A percentile compares a stretch with the other conserved stretches of the same genome.
Evolutionary conservation across 257 asterid genomes (phyloP).

Genomic region (Lavandula angustifolia): DNA sequence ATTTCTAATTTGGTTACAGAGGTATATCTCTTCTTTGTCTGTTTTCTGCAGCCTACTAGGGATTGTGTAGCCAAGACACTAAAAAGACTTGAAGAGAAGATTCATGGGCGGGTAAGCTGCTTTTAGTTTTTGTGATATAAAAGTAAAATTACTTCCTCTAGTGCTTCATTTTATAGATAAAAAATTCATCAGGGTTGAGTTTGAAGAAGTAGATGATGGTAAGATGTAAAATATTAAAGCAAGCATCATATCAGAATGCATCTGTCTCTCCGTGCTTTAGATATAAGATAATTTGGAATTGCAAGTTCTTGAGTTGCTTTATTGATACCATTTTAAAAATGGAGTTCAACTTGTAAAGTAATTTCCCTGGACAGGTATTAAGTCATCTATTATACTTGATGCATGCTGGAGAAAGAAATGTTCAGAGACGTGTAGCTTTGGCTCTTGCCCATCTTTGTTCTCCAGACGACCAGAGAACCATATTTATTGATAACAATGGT

Average conservation of each 20-base stretch:
- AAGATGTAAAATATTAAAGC: slow-evolving; percentile 16
- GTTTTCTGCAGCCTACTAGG: slow-evolving; percentile 87
- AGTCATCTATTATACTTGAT: slow-evolving; percentile 84
- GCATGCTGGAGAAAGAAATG: slow-evolving; percentile 76
- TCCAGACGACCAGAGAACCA: slow-evolving; percentile 77
- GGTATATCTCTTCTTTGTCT: slow-evolving; percentile 9
- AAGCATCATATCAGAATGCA: not conserved
- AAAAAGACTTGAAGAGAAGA: slow-evolving; percentile 96
- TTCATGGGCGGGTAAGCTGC: slow-evolving; percentile 89
- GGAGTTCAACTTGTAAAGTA: too few relatives aligned
- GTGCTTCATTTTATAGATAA: slow-evolving; percentile 11
- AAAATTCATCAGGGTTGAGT: slow-evolving; percentile 14
- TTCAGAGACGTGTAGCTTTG: slow-evolving; percentile 82
- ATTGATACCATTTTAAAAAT: too few relatives aligned
- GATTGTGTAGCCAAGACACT: slow-evolving; percentile 98
- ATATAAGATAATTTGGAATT: too few relatives aligned
- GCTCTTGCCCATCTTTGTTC: slow-evolving; percentile 97
- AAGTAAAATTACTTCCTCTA: slow-evolving; percentile 4
- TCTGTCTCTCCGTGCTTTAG: too few relatives aligned
- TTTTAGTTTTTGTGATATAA: slow-evolving; percentile 19
- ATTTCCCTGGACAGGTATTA: slow-evolving; percentile 59
- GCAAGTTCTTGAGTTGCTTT: too few relatives aligned
- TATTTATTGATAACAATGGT: slow-evolving; percentile 84
- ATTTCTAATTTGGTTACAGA: slow-evolving; percentile 8
- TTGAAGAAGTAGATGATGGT: slow-evolving; percentile 14